These are phyloP conservation scores for Annulohypoxylon maeteangense DNA, from an alignment of 495 filamentous ascomycete species.

Conservation along the genomic window DNA sequence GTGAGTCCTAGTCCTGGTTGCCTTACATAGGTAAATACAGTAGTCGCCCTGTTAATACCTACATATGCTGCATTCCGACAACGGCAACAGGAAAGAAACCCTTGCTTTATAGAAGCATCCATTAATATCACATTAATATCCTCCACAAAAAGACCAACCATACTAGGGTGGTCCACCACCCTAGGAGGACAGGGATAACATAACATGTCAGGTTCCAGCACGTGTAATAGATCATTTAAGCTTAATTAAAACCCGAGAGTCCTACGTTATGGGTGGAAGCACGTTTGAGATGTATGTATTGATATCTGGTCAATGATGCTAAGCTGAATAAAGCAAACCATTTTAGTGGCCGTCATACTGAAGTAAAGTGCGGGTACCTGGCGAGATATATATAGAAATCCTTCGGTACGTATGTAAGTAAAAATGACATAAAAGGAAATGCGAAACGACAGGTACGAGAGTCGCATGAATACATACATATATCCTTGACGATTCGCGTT, in stretches of 20 bases:
- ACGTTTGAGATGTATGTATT: background rate
- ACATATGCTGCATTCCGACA: no score
- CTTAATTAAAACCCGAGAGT: background rate
- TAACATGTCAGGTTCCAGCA: background rate
- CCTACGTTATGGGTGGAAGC: background rate
- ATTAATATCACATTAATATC: background rate
- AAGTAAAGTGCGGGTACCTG: background rate
- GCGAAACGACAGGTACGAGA: background rate
- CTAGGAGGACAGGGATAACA: background rate
- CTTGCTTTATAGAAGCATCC: background rate
- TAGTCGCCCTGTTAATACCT: no score
- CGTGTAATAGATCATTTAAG: background rate
- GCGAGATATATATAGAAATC: background rate
- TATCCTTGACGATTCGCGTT: background rate
- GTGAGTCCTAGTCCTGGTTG: no score
- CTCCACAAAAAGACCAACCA: background rate
- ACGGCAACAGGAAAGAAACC: background rate
- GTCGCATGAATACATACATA: background rate
- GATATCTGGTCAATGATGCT: background rate
- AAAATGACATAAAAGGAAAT: background rate
- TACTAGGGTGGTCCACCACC: background rate
- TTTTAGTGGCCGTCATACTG: background rate
- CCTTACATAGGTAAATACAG: no score
- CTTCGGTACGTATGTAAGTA: no score
- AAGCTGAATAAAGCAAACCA: background rate